Conservation (phyloP, 306 rosid genomes). For the Ammopiptanthus mongolicus region DNA sequence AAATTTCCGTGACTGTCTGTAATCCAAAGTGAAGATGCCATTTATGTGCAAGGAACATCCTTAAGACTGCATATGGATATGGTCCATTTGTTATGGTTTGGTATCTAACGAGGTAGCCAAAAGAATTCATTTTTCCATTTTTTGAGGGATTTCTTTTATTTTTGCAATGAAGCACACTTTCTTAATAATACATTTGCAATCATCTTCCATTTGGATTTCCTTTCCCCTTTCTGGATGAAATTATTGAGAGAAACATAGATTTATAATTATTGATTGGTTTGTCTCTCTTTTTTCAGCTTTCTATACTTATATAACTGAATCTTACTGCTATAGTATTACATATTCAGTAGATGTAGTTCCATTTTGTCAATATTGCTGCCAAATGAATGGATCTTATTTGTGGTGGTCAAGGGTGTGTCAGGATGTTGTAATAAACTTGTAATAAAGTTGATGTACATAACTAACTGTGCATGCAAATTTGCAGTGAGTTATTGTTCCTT, state of each 20-base stretch:
- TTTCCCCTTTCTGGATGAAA: neutral
- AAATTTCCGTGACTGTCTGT: neutral
- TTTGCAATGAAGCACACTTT: neutral
- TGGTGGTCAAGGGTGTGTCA: neutral
- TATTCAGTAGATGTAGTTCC: neutral
- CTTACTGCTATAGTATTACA: neutral
- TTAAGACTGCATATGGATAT: neutral
- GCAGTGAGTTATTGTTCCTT: conserved; percentile 76
- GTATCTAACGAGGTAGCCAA: neutral
- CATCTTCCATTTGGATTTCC: neutral
- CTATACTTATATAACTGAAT: neutral
- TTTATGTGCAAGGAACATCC: conserved; percentile 3
- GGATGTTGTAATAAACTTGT: neutral
- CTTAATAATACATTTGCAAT: neutral
- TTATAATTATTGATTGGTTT: neutral
- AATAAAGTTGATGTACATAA: neutral
- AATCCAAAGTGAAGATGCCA: neutral
- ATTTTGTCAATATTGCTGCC: conserved; percentile 12
- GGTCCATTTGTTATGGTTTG: neutral
- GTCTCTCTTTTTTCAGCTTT: neutral
- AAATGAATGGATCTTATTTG: neutral
- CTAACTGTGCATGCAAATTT: conserved; percentile 18
- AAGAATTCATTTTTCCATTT: neutral
- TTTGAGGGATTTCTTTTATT: neutral
- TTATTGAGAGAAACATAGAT: conserved; percentile 1